Conservation (phyloP, 768 basidiomycete genomes). For the Rhizopogon vulgaris region DNA sequence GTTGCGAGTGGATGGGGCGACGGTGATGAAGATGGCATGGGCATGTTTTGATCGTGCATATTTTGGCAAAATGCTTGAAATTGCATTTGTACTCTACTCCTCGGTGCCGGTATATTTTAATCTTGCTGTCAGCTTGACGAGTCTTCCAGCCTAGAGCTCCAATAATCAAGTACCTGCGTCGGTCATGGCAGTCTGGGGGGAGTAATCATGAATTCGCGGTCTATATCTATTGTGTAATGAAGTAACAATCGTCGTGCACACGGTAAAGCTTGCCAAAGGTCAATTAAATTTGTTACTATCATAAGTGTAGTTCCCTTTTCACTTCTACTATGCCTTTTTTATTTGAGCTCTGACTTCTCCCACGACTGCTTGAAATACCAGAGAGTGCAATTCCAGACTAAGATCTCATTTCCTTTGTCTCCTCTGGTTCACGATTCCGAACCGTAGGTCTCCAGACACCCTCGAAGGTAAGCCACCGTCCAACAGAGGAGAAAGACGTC, state of each 20-base stretch:
- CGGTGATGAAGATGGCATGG: conserved; percentile 69
- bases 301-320: no score
- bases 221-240: not conserved
- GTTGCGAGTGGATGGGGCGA: conserved; percentile 66
- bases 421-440: no score
- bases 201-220: not conserved
- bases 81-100: not conserved
- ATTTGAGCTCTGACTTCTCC: no score
- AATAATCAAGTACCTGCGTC: not conserved
- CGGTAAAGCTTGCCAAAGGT: no score
- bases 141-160: not conserved
- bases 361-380: no score
- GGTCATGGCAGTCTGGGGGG: not conserved
- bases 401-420: no score
- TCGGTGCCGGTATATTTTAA: conserved; percentile 1
- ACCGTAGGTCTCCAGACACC: no score
- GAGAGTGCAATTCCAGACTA: no score
- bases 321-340: no score
- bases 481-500: no score
- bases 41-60: conserved; percentile 17
- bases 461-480: no score
- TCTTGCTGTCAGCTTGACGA: not conserved
- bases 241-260: not conserved
- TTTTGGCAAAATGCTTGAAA: not conserved
- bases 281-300: no score